These are phyloP conservation scores for Mortierella sp. DNA, from an alignment of 371 early-diverging fungal species.

Conservation along the genomic window DNA sequence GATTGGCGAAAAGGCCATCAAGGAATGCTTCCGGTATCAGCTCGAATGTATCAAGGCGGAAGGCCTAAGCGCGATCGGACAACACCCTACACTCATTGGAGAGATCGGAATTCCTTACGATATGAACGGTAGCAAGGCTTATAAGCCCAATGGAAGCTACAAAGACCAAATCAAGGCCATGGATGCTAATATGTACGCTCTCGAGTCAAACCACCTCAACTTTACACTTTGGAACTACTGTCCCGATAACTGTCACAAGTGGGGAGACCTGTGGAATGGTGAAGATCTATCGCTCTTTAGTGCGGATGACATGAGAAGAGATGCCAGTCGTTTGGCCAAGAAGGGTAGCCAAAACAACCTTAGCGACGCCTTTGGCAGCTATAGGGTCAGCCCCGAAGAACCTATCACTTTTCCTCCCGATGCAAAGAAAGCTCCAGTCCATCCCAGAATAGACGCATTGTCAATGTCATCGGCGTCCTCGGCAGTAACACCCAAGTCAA, in stretches of 20 bases:
- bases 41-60: slow-evolving; percentile 67
- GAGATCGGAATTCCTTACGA: slow-evolving; percentile 85
- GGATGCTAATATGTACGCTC: slow-evolving; percentile 77
- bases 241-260: slow-evolving; percentile 66
- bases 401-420: neutral
- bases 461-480: slow-evolving; percentile 19
- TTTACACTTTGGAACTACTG: slow-evolving; percentile 79
- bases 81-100: slow-evolving; percentile 72
- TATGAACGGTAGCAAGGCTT: slow-evolving; percentile 63
- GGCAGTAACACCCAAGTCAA: slow-evolving; percentile 13
- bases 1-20: slow-evolving; percentile 71
- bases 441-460: slow-evolving; percentile 14
- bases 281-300: slow-evolving; percentile 72
- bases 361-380: slow-evolving; percentile 12
- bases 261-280: slow-evolving; percentile 83
- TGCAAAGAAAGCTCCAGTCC: slow-evolving; percentile 1
- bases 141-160: slow-evolving; percentile 53
- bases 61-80: slow-evolving; percentile 61
- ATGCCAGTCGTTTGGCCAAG: slow-evolving; percentile 19
- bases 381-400: slow-evolving; percentile 9
- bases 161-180: slow-evolving; percentile 73
- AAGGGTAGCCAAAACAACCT: slow-evolving; percentile 16
- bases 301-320: slow-evolving; percentile 28
- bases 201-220: slow-evolving; percentile 72
- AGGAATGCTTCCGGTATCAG: slow-evolving; percentile 70